Conservation (phyloP, 176 grass and related monocot genomes). For the Triticum timopheevii region DNA sequence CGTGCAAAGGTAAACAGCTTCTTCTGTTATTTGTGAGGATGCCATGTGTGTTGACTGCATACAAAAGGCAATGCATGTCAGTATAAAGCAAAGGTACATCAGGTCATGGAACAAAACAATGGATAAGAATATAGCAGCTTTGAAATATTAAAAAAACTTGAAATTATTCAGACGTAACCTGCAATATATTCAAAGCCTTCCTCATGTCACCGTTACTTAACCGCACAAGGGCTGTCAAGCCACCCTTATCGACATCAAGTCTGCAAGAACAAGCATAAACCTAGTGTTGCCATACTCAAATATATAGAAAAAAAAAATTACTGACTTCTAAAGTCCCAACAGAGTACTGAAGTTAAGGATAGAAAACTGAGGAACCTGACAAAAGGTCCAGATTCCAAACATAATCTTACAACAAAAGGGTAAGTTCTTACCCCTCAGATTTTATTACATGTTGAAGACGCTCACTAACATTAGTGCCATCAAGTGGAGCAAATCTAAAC, state of each 20-base stretch:
- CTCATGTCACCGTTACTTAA: slow-evolving; percentile 96
- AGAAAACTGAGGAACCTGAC: not conserved
- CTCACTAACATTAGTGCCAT: slow-evolving; percentile 73
- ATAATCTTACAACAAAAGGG: slow-evolving; percentile 1
- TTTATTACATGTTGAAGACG: slow-evolving; percentile 88
- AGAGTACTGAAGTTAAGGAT: not conserved
- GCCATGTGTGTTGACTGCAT: slow-evolving; percentile 94
- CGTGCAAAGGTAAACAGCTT: slow-evolving; percentile 96
- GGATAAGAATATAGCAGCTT: no score
- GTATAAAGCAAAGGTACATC: not conserved
- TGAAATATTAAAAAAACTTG: no score
- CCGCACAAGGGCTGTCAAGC: slow-evolving; percentile 73
- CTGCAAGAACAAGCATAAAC: slow-evolving; percentile 40
- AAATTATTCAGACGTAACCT: slow-evolving; percentile 50
- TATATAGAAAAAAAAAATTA: not conserved
- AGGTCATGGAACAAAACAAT: not conserved
- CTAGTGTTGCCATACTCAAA: not conserved
- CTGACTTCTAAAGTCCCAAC: not conserved
- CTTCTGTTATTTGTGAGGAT: slow-evolving; percentile 81
- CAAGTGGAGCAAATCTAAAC: slow-evolving; percentile 96
- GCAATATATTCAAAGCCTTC: slow-evolving; percentile 96
- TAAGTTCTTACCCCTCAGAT: slow-evolving; percentile 61
- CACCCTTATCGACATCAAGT: slow-evolving; percentile 73
- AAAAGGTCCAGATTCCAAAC: not conserved
- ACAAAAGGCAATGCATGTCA: slow-evolving; percentile 19